Evolutionary conservation across 306 rosid genomes (phyloP), one percentile per base, ranked within the genome.

Genomic region (Cucumis cinereus): DNA sequence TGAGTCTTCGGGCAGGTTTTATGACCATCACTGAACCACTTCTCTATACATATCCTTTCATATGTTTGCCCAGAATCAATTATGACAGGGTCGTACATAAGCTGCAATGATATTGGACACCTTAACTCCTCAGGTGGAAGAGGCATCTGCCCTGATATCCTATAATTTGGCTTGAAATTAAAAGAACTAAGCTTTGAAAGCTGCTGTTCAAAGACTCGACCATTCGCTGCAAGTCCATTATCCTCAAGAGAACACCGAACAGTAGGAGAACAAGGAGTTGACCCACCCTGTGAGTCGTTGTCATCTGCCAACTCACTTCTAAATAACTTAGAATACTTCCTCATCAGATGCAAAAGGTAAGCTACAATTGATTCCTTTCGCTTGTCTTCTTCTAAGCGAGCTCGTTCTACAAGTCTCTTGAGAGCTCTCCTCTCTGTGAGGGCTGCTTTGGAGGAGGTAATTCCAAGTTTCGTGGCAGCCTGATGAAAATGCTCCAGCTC

Each of bases 21-120:
- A 75, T 90, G 96, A 81, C 99, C 98, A 82, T 95, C 96, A 77
- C 80, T 47, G 66, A 95, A 87, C 99, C 99, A 95, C 81, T 90
- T 95, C 85, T 92, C 99, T 70, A 95, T 88, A 82, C 99, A 95
- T 77, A 87, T 84, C 84, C 93, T 88, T 84, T 95, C 99, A 82
- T 88, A 95, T 66, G 99, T 95, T 84, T 92, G 99, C 77, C 99
- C 99, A 12, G 99, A 92, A 79, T 92, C 91, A 80, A 95, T 90
- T 79, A 95, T 90, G 38, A 95, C 97, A 13, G 99, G 99, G 68
- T 95, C 99, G 49, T 85, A 85, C 97, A 95, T 92, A 58, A 95
- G 97, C 86, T 92, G 98, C 80, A 95, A 83, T 14, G 98, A 95
- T 82, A 95, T 89, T 56, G 99, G 99, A 79, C 99, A 95, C 88